These are phyloP conservation scores for Candida rishiriensis DNA, from an alignment of 805 yeast genomes.

Conservation along the genomic window DNA sequence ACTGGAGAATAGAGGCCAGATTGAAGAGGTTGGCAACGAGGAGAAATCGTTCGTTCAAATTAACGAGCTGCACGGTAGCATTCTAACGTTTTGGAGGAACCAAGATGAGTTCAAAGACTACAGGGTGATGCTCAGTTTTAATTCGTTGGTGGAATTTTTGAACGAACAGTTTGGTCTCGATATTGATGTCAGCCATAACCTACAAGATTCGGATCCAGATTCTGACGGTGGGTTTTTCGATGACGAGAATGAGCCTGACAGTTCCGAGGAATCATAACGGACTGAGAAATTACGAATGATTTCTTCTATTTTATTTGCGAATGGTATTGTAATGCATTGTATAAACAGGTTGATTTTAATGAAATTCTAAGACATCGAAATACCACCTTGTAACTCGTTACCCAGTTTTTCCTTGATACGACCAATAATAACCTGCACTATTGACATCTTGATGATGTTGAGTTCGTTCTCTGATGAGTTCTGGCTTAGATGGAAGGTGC, in stretches of 20 bases:
- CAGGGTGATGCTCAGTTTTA: constrained; percentile 9
- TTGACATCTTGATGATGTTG: not conserved
- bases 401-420: not conserved
- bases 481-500: constrained; percentile 1
- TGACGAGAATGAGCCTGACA: not conserved
- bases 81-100: constrained; percentile 11
- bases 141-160: constrained; percentile 8
- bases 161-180: constrained; percentile 6
- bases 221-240: constrained; percentile 3
- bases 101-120: constrained; percentile 7
- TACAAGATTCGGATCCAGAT: constrained; percentile 7
- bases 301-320: too few relatives aligned
- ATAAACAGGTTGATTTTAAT: too few relatives aligned
- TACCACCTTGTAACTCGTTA: not conserved
- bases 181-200: constrained; percentile 7
- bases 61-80: constrained; percentile 4
- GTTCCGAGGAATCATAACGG: not conserved
- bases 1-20: constrained; percentile 24
- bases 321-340: too few relatives aligned
- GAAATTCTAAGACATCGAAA: not conserved
- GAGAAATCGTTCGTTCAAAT: constrained; percentile 9
- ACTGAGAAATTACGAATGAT: too few relatives aligned
- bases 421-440: not conserved
- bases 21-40: constrained; percentile 31
- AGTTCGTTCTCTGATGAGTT: not conserved